Evolutionary conservation across 1,139 yeast species (phyloP).

Genomic region (Zygoascus meyerae): DNA sequence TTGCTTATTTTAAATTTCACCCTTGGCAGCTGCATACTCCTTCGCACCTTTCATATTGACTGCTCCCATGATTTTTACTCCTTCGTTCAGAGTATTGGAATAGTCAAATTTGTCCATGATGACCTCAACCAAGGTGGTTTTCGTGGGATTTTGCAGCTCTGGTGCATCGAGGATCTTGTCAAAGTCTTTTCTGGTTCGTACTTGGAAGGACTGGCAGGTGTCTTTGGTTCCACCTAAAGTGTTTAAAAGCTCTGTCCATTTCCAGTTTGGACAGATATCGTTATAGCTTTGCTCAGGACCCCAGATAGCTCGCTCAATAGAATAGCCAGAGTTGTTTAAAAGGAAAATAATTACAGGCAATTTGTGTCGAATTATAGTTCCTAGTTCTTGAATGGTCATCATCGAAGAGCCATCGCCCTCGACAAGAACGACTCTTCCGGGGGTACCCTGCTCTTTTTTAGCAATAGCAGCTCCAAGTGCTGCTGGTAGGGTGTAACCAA

Average conservation of each 20-base stretch:
- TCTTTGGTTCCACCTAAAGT: slow-evolving; percentile 61
- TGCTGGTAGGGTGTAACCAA: slow-evolving; percentile 84
- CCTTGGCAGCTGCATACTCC: slow-evolving; percentile 22
- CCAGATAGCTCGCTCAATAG: slow-evolving; percentile 76
- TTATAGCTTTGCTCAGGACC: slow-evolving; percentile 74
- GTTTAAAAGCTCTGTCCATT: slow-evolving; percentile 61
- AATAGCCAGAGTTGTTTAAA: slow-evolving; percentile 79
- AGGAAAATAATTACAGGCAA: slow-evolving; percentile 60
- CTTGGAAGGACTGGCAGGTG: slow-evolving; percentile 33
- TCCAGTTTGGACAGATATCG: slow-evolving; percentile 73
- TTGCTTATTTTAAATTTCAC: slow-evolving; percentile 14
- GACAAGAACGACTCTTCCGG: slow-evolving; percentile 57
- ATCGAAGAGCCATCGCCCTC: slow-evolving; percentile 93
- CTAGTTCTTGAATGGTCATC: slow-evolving; percentile 73
- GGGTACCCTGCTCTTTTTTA: slow-evolving; percentile 42
- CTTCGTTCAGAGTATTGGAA: slow-evolving; percentile 47
- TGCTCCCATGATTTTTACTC: slow-evolving; percentile 26
- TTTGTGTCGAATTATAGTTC: slow-evolving; percentile 56
- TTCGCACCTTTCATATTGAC: slow-evolving; percentile 22
- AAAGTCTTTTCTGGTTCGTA: slow-evolving; percentile 34
- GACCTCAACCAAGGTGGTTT: slow-evolving; percentile 53
- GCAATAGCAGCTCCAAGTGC: slow-evolving; percentile 75
- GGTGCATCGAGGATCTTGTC: slow-evolving; percentile 37
- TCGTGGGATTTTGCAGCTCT: slow-evolving; percentile 28
- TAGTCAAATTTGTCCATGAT: slow-evolving; percentile 54